Conservation (phyloP, 2,329 filamentous ascomycete genomes). For the Boeremia lycopersici region DNA sequence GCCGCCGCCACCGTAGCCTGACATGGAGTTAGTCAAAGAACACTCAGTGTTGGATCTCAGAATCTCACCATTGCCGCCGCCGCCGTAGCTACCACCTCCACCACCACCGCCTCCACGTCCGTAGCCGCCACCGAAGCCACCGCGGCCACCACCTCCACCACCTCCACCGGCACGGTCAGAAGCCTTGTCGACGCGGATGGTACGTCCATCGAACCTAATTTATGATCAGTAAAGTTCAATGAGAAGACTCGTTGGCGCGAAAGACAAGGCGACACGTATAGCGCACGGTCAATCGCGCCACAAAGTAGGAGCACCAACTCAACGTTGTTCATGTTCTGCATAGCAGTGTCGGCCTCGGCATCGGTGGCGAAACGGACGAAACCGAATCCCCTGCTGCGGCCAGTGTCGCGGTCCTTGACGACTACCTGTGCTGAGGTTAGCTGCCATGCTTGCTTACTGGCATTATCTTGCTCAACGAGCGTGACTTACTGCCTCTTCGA, state of each 20-base stretch:
- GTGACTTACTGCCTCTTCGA: constrained; percentile 90
- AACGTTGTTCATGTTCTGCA: constrained; percentile 81
- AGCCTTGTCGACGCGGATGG: constrained; percentile 94
- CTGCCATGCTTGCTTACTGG: neutral
- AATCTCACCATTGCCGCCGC: constrained; percentile 30
- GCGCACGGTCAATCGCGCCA: neutral
- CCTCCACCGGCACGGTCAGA: constrained; percentile 72
- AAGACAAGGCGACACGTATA: neutral
- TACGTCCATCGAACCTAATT: constrained; percentile 87
- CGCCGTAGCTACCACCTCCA: constrained; percentile 21
- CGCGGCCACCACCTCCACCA: constrained; percentile 46
- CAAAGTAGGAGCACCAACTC: constrained; percentile 68
- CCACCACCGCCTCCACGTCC: constrained; percentile 35
- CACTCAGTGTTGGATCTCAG: neutral
- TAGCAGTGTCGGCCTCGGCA: constrained; percentile 76
- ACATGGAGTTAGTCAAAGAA: constrained; percentile 7
- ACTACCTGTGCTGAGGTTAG: constrained; percentile 70
- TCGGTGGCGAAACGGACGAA: constrained; percentile 89
- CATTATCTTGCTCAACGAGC: neutral
- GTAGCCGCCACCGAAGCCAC: constrained; percentile 41
- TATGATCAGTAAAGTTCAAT: neutral
- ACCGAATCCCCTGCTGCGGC: constrained; percentile 94
- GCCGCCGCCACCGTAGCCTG: constrained; percentile 29
- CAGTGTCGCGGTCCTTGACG: constrained; percentile 96
- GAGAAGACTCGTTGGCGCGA: neutral